Evolutionary conservation across 805 yeast species (phyloP).

Genomic region (Kluyveromyces dobzhanskii): DNA sequence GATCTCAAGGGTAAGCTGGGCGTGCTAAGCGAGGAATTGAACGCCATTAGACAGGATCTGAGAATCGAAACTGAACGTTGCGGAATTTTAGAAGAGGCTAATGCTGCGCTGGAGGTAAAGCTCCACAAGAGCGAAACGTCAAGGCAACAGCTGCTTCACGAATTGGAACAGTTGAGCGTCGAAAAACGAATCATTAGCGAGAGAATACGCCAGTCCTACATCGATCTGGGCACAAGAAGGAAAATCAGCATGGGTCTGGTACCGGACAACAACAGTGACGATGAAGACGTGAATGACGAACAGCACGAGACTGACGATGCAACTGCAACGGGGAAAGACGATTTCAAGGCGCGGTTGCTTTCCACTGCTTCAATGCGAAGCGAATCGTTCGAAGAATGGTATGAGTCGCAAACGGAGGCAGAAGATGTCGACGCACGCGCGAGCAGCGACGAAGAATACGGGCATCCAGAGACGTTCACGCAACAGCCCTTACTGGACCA

Average conservation of each 20-base stretch:
- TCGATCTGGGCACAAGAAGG: not conserved
- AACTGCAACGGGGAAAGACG: not conserved
- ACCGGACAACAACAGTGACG: conserved; percentile 4
- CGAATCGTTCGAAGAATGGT: not conserved
- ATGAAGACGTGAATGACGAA: not conserved
- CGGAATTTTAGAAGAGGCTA: not conserved
- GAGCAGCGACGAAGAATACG: not conserved
- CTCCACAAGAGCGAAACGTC: not conserved
- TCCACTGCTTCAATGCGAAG: too few species aligned
- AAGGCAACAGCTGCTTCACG: not conserved
- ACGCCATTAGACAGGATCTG: not conserved
- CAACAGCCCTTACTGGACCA: not conserved
- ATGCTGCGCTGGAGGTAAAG: not conserved
- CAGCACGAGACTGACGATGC: not conserved
- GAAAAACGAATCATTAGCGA: conserved; percentile 2
- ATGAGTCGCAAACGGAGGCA: not conserved
- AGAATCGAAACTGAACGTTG: not conserved
- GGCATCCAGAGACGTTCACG: not conserved
- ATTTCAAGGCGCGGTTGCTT: not conserved
- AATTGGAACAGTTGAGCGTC: not conserved
- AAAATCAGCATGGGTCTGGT: not conserved
- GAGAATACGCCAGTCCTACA: conserved; percentile 1
- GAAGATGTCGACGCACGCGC: too few species aligned
- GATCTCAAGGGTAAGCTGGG: conserved; percentile 1
- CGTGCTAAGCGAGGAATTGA: not conserved